These are phyloP conservation scores for Begonia masoniana DNA, from an alignment of 306 rosid species.

Conservation along the genomic window DNA sequence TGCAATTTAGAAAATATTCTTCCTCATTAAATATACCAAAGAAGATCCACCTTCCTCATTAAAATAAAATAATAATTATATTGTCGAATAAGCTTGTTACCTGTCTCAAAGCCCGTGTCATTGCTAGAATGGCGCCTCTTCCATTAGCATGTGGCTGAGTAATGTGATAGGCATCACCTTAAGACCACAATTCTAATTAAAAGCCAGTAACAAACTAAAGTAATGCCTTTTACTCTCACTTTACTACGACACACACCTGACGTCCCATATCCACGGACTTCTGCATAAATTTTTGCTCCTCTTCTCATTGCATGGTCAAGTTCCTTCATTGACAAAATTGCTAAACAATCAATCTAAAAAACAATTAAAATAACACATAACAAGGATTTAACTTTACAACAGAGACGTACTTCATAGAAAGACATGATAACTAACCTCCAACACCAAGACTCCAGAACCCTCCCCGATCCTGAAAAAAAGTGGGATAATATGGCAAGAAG, in stretches of 20 bases:
- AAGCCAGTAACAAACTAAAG: constrained; percentile 11
- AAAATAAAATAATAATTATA: too few species aligned
- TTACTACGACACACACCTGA: constrained; percentile 35
- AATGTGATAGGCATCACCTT: constrained; percentile 91
- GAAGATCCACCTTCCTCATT: too few species aligned
- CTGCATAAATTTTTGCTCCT: constrained; percentile 83
- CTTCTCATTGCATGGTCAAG: constrained; percentile 74
- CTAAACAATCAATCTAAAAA: constrained; percentile 8
- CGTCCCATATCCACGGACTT: constrained; percentile 92
- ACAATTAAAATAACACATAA: not conserved
- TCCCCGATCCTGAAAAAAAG: constrained; percentile 68
- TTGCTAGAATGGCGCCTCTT: constrained; percentile 89
- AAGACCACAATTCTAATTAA: constrained; percentile 12
- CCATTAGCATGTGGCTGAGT: constrained; percentile 87
- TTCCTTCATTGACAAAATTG: constrained; percentile 37
- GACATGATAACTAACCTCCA: constrained; percentile 54
- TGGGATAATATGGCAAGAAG: constrained; percentile 10
- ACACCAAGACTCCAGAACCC: constrained; percentile 77
- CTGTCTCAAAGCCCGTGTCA: constrained; percentile 78
- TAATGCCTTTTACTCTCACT: constrained; percentile 4
- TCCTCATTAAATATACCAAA: not conserved
- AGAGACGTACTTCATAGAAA: not conserved
- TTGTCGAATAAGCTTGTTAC: constrained; percentile 18
- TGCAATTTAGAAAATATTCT: constrained; percentile 25
- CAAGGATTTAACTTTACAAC: not conserved